Percentiles rank a stretch among this genome's conserved stretches.
These are phyloP conservation scores for Thermoascus crustaceus DNA, from an alignment of 2,329 filamentous ascomycete genomes.

Conservation along the genomic window DNA sequence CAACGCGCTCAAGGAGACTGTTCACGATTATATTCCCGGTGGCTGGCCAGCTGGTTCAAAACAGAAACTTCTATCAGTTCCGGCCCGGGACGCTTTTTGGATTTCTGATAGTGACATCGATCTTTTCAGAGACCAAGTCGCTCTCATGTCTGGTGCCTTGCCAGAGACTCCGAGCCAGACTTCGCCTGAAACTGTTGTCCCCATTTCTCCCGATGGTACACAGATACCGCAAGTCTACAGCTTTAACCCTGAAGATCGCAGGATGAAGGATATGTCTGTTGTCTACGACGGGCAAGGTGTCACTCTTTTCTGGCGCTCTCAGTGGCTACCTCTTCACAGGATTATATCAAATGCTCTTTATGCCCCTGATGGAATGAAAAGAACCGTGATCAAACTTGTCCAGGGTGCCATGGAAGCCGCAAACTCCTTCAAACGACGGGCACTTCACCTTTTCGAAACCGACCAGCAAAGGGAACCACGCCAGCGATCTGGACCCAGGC, in stretches of 20 bases:
- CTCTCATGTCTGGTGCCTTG: neutral
- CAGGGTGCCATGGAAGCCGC: constrained; percentile 1
- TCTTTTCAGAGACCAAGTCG: no score
- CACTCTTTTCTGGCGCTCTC: neutral
- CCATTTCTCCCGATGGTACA: neutral
- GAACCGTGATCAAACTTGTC: neutral
- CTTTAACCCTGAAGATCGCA: no score
- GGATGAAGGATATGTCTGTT: no score
- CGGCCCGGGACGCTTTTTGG: no score
- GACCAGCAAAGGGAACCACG: neutral
- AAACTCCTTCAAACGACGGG: constrained; percentile 2
- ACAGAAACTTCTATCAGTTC: no score
- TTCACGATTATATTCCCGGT: no score
- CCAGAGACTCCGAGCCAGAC: no score
- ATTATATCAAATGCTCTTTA: neutral
- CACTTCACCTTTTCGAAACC: neutral
- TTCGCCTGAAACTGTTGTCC: neutral
- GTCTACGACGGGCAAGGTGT: neutral
- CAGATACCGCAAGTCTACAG: neutral
- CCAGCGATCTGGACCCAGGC: no score
- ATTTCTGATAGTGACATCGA: no score
- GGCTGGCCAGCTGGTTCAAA: no score
- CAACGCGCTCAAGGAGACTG: no score
- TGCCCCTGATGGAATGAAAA: neutral
- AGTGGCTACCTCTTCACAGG: neutral